Evolutionary conservation across 768 basidiomycete genomes (phyloP).

Genomic region (Solioccasus polychromus): DNA sequence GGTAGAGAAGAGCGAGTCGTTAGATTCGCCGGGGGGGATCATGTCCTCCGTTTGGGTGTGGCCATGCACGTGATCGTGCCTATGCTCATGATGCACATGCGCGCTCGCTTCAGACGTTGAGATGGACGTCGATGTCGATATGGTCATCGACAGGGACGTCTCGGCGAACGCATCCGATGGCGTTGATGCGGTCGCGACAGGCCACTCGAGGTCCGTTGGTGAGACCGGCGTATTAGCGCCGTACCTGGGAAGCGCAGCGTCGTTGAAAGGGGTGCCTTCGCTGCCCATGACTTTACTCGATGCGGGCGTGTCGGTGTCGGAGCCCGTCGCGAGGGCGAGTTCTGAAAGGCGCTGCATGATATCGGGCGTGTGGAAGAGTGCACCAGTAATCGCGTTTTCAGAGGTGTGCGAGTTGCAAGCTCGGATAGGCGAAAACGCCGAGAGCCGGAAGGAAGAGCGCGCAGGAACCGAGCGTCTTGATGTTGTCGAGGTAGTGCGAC

Average conservation of each 20-base stretch:
- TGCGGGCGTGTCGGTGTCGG: conserved; percentile 8
- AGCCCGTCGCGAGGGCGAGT: conserved; percentile 9
- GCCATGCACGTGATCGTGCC: background rate
- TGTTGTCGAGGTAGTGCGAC: conserved; percentile 20
- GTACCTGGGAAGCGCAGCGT: conserved; percentile 17
- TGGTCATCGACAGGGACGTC: conserved; percentile 11
- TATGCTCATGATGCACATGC: background rate
- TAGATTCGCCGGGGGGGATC: conserved; percentile 23
- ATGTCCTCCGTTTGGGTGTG: background rate
- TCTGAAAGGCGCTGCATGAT: conserved; percentile 17
- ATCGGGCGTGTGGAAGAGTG: conserved; percentile 9
- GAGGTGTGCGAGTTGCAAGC: background rate
- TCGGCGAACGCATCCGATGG: conserved; percentile 5
- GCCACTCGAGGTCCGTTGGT: conserved; percentile 6
- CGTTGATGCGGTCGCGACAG: conserved; percentile 7
- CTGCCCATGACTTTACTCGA: conserved; percentile 9
- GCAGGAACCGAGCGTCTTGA: conserved; percentile 16
- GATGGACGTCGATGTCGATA: conserved; percentile 8
- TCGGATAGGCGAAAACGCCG: conserved; percentile 16
- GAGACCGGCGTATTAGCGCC: conserved; percentile 8
- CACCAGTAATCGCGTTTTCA: background rate
- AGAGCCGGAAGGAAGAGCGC: conserved; percentile 24
- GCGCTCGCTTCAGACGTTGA: conserved; percentile 6
- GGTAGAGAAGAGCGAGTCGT: conserved; percentile 28
- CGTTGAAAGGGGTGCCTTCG: conserved; percentile 21